Evolutionary conservation across 306 rosid genomes (phyloP).

Genomic region (Gynostemma pentaphyllum): DNA sequence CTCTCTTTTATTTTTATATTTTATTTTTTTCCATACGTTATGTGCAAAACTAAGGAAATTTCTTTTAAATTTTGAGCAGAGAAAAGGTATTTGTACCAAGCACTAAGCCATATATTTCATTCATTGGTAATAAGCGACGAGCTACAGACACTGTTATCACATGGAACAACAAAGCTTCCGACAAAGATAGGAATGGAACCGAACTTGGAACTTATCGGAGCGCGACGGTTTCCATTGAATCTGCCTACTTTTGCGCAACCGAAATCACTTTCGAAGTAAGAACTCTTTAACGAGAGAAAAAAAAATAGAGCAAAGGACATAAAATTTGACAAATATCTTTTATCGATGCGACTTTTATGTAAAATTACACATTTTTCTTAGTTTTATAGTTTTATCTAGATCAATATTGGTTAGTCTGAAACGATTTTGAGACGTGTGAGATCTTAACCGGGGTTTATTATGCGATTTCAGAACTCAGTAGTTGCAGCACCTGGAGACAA

Average conservation of each 20-base stretch:
- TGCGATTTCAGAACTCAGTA: conserved; percentile 52
- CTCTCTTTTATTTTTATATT: too few species aligned
- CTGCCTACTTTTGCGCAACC: conserved; percentile 82
- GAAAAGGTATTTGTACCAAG: conserved; percentile 68
- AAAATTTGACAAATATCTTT: too few species aligned
- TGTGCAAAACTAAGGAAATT: too few species aligned
- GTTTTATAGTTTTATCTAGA: too few species aligned
- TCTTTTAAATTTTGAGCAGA: too few species aligned
- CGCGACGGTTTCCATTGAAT: conserved; percentile 66
- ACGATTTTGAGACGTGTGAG: too few species aligned
- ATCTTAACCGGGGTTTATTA: neutral
- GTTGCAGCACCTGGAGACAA: conserved; percentile 48
- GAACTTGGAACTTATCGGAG: conserved; percentile 59
- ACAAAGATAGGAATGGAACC: conserved; percentile 36
- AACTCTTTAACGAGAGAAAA: neutral
- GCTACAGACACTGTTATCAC: conserved; percentile 37
- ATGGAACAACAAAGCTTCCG: conserved; percentile 82
- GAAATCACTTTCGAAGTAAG: conserved; percentile 62
- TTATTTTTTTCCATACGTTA: too few species aligned
- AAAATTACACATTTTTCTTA: too few species aligned
- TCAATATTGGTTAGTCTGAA: too few species aligned
- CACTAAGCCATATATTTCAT: conserved; percentile 67
- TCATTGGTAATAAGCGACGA: conserved; percentile 42
- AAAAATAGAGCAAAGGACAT: too few species aligned
- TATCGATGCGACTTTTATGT: too few species aligned